Evolutionary conservation across 192 early-diverging fungal genomes (phyloP).

Genomic region (Umbelopsis vinacea): DNA sequence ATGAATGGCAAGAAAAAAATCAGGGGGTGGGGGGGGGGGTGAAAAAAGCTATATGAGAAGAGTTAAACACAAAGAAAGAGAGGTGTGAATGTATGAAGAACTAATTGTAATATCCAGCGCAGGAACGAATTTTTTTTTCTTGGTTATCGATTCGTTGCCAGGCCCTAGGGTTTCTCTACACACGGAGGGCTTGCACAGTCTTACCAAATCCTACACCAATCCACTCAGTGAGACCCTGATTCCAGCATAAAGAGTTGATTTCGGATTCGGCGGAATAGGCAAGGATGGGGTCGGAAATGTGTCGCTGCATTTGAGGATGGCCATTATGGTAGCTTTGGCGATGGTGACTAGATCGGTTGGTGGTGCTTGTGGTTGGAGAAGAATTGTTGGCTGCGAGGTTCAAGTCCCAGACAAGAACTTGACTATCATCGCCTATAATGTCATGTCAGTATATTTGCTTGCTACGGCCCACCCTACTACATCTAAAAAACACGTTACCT

Average conservation of each 20-base stretch:
- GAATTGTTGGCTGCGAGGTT: slow-evolving; percentile 24
- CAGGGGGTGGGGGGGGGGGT: too few relatives aligned
- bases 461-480: too few relatives aligned
- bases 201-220: slow-evolving; percentile 85
- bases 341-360: slow-evolving; percentile 50
- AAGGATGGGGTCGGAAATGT: slow-evolving; percentile 64
- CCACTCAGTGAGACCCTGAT: slow-evolving; percentile 79
- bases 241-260: slow-evolving; percentile 89
- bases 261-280: slow-evolving; percentile 76
- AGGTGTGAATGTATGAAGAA: too few relatives aligned
- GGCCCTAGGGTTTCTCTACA: slow-evolving; percentile 47
- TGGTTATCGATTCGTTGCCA: too few relatives aligned
- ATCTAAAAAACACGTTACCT: slow-evolving; percentile 51
- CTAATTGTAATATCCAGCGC: too few relatives aligned
- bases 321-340: slow-evolving; percentile 37
- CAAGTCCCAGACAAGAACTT: slow-evolving; percentile 95
- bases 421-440: slow-evolving; percentile 78
- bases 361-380: background rate
- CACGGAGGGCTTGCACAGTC: slow-evolving; percentile 82
- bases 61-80: too few relatives aligned
- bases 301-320: slow-evolving; percentile 33
- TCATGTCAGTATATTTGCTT: background rate
- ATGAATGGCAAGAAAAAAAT: too few relatives aligned
- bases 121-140: too few relatives aligned
- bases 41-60: too few relatives aligned